Base-by-base conservation (phyloP, 2,329 filamentous ascomycete species). In the Fusarium sp. region DNA sequence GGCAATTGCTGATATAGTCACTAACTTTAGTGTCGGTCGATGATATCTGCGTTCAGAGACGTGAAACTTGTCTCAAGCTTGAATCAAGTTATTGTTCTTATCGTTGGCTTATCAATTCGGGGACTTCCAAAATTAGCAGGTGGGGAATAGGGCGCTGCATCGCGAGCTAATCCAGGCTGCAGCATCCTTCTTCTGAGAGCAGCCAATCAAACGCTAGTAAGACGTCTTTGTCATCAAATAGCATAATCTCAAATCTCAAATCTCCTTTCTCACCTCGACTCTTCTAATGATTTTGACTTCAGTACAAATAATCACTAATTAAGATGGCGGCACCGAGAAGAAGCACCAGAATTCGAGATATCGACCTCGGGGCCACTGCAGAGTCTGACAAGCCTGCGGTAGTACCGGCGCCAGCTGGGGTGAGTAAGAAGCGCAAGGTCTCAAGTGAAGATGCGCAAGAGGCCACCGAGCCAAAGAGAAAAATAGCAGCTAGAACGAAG, bases 401-500 rank as follows among this genome's bases (percentile, higher is more conserved):
- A 30, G 28, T 6, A 2, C 15, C 32, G 7, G 24, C 24, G 6
- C 1, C 35, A 43, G 15, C 5, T 13, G 41, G 32, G 11, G 7
- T 6, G 6, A 20, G 7, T 3, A 39, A 20, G 20, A 60, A 65
- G 40, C 54, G 54, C 5, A 65, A 59, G 2, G 13, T 22, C 14
- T n/a, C 19, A 5, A 9, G 1, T 13, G 22, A 22, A 19, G 28
- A 58, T 6, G 15, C 40, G 1, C n/a, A 32, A 4, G 26, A 15
- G 11, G 20, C 8, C 5, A 4, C 19, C 1, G 32, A 15, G 3
- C 15, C 5, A 5, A 28, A 60, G 7, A 64, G 43, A 5, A 30
- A n/a, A 4, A 8, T 0, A 8, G 4, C 13, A 0, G 4, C 1
- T 7, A 17, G 2, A n/a, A 37, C 5, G 0, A 41, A 35, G 6